Percentiles rank a stretch among this genome's conserved stretches.
Evolutionary conservation across 176 grass and related monocot genomes (phyloP).

Genomic region (Eleusine indica): DNA sequence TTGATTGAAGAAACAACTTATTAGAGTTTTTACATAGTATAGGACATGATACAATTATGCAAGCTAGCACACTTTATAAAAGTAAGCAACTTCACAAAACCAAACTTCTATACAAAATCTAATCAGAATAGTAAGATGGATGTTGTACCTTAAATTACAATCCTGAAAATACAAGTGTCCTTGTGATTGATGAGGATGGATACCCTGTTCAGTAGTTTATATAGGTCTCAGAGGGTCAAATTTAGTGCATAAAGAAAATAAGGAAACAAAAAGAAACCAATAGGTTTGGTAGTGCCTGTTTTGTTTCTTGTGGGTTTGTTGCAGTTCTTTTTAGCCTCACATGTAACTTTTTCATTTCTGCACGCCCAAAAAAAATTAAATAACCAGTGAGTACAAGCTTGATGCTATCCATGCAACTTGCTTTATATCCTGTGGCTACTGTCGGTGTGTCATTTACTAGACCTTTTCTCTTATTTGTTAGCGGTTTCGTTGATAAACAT

Average conservation of each 20-base stretch:
- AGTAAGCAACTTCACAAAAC: no score
- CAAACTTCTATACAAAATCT: neutral
- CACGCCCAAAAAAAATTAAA: no score
- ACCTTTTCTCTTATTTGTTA: no score
- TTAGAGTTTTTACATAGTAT: no score
- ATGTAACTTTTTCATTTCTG: neutral
- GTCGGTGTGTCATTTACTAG: no score
- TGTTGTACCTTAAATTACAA: constrained; percentile 2
- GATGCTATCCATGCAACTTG: neutral
- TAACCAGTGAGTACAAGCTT: no score
- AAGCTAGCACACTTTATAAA: neutral
- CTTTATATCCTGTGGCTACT: neutral
- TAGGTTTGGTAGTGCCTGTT: neutral
- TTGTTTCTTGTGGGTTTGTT: neutral
- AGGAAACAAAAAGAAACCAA: neutral
- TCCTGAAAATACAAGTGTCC: neutral
- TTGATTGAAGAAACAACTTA: neutral
- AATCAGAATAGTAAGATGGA: neutral
- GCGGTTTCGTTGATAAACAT: no score
- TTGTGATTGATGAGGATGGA: neutral
- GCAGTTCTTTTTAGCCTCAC: neutral
- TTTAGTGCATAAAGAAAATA: neutral
- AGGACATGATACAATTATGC: neutral
- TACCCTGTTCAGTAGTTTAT: neutral
- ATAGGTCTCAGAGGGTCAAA: neutral